Percentiles rank a stretch among this genome's conserved stretches.
These are phyloP conservation scores for Claviceps cyperi DNA, from an alignment of 2,329 filamentous ascomycete genomes.

Conservation along the genomic window DNA sequence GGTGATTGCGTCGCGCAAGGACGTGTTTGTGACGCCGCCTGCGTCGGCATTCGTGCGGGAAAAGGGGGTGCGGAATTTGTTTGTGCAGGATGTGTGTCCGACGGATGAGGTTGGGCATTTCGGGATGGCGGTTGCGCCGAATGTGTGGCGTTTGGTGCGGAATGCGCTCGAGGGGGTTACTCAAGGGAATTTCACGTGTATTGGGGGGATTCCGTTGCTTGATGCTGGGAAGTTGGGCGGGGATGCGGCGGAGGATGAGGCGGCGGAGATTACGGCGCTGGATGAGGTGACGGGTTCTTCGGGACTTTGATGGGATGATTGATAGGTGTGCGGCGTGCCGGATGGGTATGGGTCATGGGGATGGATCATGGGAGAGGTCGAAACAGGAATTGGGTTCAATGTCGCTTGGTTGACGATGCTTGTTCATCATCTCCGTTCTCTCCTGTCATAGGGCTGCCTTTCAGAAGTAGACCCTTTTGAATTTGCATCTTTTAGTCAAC, in stretches of 20 bases:
- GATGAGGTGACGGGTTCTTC: not conserved
- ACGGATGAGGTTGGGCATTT: conserved; percentile 7
- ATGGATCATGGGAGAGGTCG: too few species aligned
- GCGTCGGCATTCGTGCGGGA: conserved; percentile 8
- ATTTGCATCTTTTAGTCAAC: too few species aligned
- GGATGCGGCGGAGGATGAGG: not conserved
- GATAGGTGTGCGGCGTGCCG: too few species aligned
- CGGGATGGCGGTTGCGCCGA: conserved; percentile 5
- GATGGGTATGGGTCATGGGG: too few species aligned
- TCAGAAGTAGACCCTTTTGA: too few species aligned
- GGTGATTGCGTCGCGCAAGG: conserved; percentile 6
- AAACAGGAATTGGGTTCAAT: too few species aligned
- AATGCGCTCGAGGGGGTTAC: conserved; percentile 8
- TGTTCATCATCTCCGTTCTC: too few species aligned
- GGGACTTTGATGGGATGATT: too few species aligned
- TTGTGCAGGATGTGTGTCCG: conserved; percentile 8
- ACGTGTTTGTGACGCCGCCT: conserved; percentile 7
- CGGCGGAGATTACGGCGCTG: not conserved
- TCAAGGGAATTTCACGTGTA: conserved; percentile 2
- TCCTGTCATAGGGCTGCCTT: too few species aligned
- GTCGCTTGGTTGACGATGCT: too few species aligned
- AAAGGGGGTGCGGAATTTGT: conserved; percentile 8
- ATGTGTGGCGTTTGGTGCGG: conserved; percentile 9
- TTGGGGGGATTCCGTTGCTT: not conserved
- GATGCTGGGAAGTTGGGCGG: not conserved